These are phyloP conservation scores for Boletus huronensis DNA, from an alignment of 768 basidiomycete species.

Conservation along the genomic window DNA sequence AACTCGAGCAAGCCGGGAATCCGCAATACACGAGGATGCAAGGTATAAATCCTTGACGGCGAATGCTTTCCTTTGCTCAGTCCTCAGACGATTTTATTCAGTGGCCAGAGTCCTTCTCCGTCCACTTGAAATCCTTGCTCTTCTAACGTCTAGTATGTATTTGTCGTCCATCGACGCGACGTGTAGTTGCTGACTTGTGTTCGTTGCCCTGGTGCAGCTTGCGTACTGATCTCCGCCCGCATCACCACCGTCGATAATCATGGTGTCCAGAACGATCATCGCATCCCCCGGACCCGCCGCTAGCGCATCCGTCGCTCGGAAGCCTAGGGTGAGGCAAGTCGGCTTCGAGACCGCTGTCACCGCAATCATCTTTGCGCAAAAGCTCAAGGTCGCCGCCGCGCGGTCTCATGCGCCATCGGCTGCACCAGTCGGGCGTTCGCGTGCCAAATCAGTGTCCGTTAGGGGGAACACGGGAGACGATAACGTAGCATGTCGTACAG, in stretches of 20 bases:
- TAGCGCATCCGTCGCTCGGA: neutral
- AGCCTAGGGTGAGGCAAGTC: constrained; percentile 9
- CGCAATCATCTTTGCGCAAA: constrained; percentile 21
- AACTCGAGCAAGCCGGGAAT: neutral
- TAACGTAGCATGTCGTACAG: neutral
- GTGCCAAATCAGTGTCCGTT: constrained; percentile 7
- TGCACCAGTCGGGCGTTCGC: neutral
- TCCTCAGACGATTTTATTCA: too few relatives aligned
- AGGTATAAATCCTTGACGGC: constrained; percentile 16
- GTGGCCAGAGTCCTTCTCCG: neutral
- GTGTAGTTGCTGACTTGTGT: constrained; percentile 1
- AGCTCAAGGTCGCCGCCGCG: constrained; percentile 19
- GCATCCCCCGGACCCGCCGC: neutral
- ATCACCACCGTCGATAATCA: neutral
- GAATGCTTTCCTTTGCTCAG: neutral
- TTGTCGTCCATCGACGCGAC: neutral
- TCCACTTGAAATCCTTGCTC: neutral
- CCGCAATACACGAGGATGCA: neutral
- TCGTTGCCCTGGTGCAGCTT: neutral
- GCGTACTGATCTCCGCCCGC: neutral
- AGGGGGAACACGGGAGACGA: neutral
- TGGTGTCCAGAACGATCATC: constrained; percentile 1
- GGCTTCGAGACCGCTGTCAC: constrained; percentile 24
- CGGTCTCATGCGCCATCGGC: constrained; percentile 1
- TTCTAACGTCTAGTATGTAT: constrained; percentile 6